Evolutionary conservation across 164 flowering plant species (phyloP).

Genomic region (Vitis rupestris): DNA sequence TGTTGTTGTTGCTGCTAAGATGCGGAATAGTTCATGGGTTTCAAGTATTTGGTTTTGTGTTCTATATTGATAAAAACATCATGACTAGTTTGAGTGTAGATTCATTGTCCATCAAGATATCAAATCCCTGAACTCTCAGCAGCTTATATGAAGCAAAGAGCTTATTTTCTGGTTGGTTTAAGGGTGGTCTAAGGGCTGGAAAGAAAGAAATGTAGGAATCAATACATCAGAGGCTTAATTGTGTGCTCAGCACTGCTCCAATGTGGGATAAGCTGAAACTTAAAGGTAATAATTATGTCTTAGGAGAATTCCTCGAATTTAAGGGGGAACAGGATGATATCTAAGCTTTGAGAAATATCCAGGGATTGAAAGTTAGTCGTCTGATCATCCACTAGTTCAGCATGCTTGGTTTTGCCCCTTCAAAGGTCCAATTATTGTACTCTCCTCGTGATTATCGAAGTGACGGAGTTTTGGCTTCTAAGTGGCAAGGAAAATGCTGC

Average conservation of each 20-base stretch:
- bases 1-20: too few relatives aligned
- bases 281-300: constrained; percentile 58
- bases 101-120: too few relatives aligned
- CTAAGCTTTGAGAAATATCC: constrained; percentile 52
- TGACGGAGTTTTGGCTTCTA: constrained; percentile 73
- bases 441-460: constrained; percentile 71
- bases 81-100: too few relatives aligned
- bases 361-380: constrained; percentile 75
- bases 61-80: too few relatives aligned
- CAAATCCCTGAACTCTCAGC: too few relatives aligned
- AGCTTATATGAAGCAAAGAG: constrained; percentile 29
- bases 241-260: constrained; percentile 75
- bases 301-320: constrained; percentile 88
- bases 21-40: too few relatives aligned
- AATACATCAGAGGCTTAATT: constrained; percentile 54
- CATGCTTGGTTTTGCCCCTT: constrained; percentile 75
- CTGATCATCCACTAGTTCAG: constrained; percentile 69
- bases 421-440: constrained; percentile 70
- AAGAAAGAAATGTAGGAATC: constrained; percentile 79
- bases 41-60: too few relatives aligned
- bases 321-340: constrained; percentile 83
- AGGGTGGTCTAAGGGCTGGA: constrained; percentile 66
- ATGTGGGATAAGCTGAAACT: constrained; percentile 96
- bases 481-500: constrained; percentile 53
- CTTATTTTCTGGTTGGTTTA: constrained; percentile 77